Evolutionary conservation across 108 stramenopile species (phyloP), one percentile per base, ranked within the genome.

Genomic region (Hondaea fermentalgiana): DNA sequence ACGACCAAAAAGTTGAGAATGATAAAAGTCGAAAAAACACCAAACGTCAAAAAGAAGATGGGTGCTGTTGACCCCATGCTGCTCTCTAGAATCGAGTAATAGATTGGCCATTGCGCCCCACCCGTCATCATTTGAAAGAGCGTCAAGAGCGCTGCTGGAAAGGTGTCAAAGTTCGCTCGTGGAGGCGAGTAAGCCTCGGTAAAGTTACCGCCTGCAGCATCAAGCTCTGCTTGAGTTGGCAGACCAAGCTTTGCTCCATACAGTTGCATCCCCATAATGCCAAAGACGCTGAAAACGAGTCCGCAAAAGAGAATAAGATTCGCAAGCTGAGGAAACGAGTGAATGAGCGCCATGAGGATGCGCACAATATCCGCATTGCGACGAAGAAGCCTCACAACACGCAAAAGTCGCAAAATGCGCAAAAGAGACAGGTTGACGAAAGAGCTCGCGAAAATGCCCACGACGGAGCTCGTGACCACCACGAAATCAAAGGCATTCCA

Each of bases 61-160:
- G 25, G 44, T 14, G 90, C 72, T 5, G 88, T 44, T 14, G 89
- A 16, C 35, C 19, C 12, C 64, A 64, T 47, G 53, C 60, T 87
- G 23, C 5, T 5, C n/a, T 47, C 69, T 4, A 60, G n/a, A 58
- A 88, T 87, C 25, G 90, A 91, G 88, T 89, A 91, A 88, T 94
- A 96, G 94, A 88, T 93, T 89, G 16, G 91, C 92, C 89, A 95
- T 93, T 95, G 95, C 95, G 87, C 93, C 88, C 91, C 96, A 19
- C 96, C 96, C 14, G 96, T 96, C 69, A 93, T 90, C 91, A 95
- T 94, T 57, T 93, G 90, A n/a, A 96, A 71, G 3, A 96, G 94
- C 17, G 90, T 87, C 28, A 95, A 72, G 87, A 96, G 92, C 21
- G 94, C 92, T 42, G 72, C 90, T 42, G 92, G 72, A 60, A 96